phyloP scores from a whole-genome alignment of 2,329 filamentous ascomycete species.

The Fusarium coicis region DNA sequence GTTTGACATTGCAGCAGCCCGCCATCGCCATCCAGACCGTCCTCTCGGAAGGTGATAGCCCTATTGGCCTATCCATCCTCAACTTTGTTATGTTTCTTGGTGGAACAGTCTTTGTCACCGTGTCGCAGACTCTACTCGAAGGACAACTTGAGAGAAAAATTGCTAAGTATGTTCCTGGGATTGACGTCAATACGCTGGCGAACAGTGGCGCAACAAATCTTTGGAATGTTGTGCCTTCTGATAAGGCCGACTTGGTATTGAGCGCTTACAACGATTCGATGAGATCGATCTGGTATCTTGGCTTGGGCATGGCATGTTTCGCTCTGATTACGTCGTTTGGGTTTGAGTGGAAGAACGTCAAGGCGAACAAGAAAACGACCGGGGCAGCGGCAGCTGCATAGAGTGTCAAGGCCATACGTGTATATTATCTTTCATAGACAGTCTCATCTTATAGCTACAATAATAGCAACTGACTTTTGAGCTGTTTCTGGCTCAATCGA shows the following conservation, averaged over 20 bases:
- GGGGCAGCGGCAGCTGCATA: background rate
- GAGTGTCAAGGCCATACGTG: fast-evolving
- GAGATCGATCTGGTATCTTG: conserved; percentile 14
- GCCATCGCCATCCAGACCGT: conserved; percentile 13
- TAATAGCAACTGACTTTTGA: too few relatives aligned
- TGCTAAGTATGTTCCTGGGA: background rate
- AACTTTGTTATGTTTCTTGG: conserved; percentile 11
- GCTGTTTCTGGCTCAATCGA: too few relatives aligned
- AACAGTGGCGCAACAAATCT: conserved; percentile 13
- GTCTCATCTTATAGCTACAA: too few relatives aligned
- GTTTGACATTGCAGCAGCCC: conserved; percentile 3
- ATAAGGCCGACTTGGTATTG: background rate
- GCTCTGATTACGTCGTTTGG: conserved; percentile 1
- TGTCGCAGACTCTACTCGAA: conserved; percentile 12
- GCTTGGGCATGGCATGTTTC: background rate
- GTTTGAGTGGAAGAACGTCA: conserved; percentile 21
- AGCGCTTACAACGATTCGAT: conserved; percentile 22
- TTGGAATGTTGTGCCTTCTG: background rate
- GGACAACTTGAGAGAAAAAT: conserved; percentile 3
- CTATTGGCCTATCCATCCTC: conserved; percentile 8
- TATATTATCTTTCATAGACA: background rate
- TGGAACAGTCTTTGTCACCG: conserved; percentile 19
- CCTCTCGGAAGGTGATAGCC: conserved; percentile 9
- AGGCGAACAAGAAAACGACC: background rate
- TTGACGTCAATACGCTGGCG: background rate